Evolutionary conservation across 2,329 filamentous ascomycete species (phyloP).

Genomic region (Lachnellula hyalina): DNA sequence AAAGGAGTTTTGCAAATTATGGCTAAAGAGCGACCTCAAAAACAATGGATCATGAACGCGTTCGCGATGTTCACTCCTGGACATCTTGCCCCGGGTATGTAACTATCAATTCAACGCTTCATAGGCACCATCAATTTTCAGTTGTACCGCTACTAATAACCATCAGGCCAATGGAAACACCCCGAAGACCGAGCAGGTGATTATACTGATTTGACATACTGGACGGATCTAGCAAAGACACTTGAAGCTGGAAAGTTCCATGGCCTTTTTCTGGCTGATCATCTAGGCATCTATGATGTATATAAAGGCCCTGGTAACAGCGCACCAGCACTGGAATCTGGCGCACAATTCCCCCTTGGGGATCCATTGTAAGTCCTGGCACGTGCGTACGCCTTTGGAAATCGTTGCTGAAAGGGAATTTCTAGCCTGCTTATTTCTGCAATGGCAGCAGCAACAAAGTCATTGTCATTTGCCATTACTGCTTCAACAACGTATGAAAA

Average conservation of each 20-base stretch:
- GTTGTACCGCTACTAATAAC: neutral
- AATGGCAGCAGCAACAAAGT: constrained; percentile 62
- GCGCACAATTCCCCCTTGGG: constrained; percentile 64
- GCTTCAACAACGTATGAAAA: constrained; percentile 63
- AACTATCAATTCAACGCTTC: too few species aligned
- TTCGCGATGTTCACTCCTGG: neutral
- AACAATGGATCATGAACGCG: neutral
- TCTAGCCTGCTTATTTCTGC: constrained; percentile 45
- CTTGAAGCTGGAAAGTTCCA: constrained; percentile 58
- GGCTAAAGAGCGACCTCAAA: neutral
- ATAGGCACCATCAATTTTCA: neutral
- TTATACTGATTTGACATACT: constrained; percentile 57
- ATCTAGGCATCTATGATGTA: constrained; percentile 60
- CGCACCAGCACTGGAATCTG: constrained; percentile 52
- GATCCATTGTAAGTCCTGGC: constrained; percentile 47
- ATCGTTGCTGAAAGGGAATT: too few species aligned
- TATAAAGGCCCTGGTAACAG: constrained; percentile 46
- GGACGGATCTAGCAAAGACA: constrained; percentile 53
- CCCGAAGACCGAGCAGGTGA: constrained; percentile 56
- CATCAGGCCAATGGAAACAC: constrained; percentile 48
- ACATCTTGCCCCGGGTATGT: neutral
- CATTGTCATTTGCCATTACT: constrained; percentile 60
- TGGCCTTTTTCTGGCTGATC: constrained; percentile 61
- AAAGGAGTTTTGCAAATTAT: too few species aligned
- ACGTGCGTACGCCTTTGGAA: too few species aligned